Evolutionary conservation across 306 rosid genomes (phyloP).

Genomic region (Clitoria ternatea): DNA sequence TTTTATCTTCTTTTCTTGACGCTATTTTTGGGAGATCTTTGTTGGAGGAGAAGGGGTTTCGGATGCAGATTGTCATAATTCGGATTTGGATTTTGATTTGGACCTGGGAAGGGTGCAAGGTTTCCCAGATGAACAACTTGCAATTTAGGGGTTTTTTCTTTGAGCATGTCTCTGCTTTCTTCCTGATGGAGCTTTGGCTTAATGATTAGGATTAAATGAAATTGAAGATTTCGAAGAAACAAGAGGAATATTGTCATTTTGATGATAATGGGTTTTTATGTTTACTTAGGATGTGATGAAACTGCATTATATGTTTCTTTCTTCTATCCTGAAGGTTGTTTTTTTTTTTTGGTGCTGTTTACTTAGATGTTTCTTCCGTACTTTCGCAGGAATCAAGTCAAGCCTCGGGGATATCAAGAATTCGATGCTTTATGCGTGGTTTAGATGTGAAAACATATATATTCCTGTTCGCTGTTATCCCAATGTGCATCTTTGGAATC

Average conservation of each 20-base stretch:
- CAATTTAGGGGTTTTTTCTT: background rate
- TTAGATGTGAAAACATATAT: conserved; percentile 74
- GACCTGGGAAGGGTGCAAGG: background rate
- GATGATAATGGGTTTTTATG: background rate
- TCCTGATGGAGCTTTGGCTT: conserved; percentile 1
- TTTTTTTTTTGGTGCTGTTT: background rate
- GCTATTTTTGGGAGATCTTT: background rate
- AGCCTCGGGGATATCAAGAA: conserved; percentile 69
- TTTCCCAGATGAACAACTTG: conserved; percentile 7
- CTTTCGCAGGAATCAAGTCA: conserved; percentile 74
- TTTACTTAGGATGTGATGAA: background rate
- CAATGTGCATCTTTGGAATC: conserved; percentile 63
- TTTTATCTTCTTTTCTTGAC: background rate
- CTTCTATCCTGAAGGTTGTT: background rate
- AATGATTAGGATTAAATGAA: background rate
- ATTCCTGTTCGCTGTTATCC: conserved; percentile 66
- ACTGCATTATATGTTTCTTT: conserved; percentile 6
- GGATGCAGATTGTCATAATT: conserved; percentile 12
- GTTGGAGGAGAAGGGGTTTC: background rate
- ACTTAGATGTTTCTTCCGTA: conserved; percentile 19
- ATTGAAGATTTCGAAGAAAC: background rate
- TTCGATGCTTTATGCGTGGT: conserved; percentile 92
- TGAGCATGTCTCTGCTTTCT: background rate
- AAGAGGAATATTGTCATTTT: background rate
- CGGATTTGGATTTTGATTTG: no score